Evolutionary conservation across 768 basidiomycete genomes (phyloP), one percentile per base, ranked within the genome.

Genomic region (Amanita polypyramis): DNA sequence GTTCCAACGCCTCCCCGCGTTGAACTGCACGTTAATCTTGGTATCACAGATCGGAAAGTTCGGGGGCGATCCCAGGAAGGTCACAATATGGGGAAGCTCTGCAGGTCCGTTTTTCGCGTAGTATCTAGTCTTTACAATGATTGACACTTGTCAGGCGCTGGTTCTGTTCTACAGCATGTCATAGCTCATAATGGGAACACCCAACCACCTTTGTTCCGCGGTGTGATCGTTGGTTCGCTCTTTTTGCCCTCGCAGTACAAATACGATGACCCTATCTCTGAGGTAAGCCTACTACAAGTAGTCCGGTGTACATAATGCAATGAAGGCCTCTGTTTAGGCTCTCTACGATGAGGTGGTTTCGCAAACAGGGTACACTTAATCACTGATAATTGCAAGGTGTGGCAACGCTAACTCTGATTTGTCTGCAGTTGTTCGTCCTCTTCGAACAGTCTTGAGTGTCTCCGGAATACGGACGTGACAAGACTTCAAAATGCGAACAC

Each of bases 111-210:
- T 33, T 50, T 5, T 32, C 34, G 23, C 17, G 32, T 27, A 20
- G 15, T 29, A 10, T 12, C 32, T 12, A 15, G 11, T 40, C 23
- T 27, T 7, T 7, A 27, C 25, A 27, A 7, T 27, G 25, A 27
- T 7, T 7, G 25, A 10, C 7, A 33, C 12, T 10, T 6, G 11
- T 19, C 32, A 69, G 70, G 70, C 47, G 75, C 68, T 33, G 74
- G 73, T 4, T 75, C 74, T 2, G 73, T 76, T 6, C 23, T 76
- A 5, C 74, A 76, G 45, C 74, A 76, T 29, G 39, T 74, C 1
- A 56, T 76, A 23, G 74, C 75, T 7, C 60, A 75, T 34, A 62
- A 62, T 14, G 74, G 75, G n/a, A 60, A 65, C 27, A 76, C 73
- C 0, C 51, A 60, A 6, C 73, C 74, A 1, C 64, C 66, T 3